These are phyloP conservation scores for Trypanosoma brucei DNA, from an alignment of 208 protist species.

Conservation along the genomic window DNA sequence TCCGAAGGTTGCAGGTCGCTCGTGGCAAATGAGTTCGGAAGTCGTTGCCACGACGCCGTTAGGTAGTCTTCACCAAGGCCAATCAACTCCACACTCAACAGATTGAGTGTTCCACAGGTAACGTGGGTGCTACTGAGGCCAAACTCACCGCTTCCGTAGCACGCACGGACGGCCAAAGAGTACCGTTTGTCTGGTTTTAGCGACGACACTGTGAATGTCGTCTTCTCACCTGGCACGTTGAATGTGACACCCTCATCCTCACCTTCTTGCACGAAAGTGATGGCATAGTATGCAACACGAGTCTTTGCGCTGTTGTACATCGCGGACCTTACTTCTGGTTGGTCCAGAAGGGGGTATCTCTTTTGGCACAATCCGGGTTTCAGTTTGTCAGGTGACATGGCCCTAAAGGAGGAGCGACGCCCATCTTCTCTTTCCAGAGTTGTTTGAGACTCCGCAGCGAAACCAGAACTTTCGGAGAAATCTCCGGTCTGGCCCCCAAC, in stretches of 20 bases:
- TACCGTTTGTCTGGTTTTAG: constrained; percentile 71
- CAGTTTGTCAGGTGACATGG: background rate
- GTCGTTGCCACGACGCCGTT: constrained; percentile 65
- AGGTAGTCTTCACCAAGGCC: constrained; percentile 83
- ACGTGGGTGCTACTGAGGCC: constrained; percentile 57
- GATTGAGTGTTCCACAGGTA: constrained; percentile 64
- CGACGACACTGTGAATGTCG: constrained; percentile 43
- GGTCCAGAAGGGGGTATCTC: constrained; percentile 46
- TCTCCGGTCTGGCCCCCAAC: background rate
- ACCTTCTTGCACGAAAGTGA: constrained; percentile 32
- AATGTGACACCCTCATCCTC: constrained; percentile 58
- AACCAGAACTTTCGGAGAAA: background rate
- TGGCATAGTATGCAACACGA: constrained; percentile 35
- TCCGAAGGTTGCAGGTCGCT: constrained; percentile 43
- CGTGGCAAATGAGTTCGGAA: constrained; percentile 54
- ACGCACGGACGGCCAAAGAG: constrained; percentile 58
- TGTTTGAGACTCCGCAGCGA: background rate
- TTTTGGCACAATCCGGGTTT: background rate
- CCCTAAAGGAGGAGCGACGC: too few relatives aligned
- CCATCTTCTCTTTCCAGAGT: background rate
- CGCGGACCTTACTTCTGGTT: constrained; percentile 26
- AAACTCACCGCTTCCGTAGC: constrained; percentile 68
- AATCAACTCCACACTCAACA: constrained; percentile 54
- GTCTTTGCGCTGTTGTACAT: constrained; percentile 58
- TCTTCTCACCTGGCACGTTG: constrained; percentile 40